These are phyloP conservation scores for Lactarius sanguifluus DNA, from an alignment of 768 basidiomycete genomes.

Conservation along the genomic window DNA sequence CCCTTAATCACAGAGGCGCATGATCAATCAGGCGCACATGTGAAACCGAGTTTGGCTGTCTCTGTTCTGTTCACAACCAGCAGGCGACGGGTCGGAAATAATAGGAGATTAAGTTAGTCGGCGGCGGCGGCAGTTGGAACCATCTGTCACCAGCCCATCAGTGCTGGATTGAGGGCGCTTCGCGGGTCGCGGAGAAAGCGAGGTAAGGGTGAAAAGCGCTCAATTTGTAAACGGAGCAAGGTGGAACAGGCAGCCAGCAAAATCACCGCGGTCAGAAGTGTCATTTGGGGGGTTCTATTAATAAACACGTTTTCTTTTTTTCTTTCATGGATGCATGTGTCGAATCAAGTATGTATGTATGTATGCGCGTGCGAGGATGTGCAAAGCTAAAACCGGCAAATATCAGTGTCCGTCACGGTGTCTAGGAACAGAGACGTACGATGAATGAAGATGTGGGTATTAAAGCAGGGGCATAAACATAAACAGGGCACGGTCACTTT, in stretches of 20 bases:
- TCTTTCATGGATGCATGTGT: conserved; percentile 23
- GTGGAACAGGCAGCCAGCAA: conserved; percentile 5
- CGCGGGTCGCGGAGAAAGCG: conserved; percentile 10
- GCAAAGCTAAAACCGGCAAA: conserved; percentile 12
- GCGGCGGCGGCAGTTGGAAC: neutral
- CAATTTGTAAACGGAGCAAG: conserved; percentile 9
- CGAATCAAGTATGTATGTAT: conserved; percentile 21
- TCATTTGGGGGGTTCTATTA: conserved; percentile 25
- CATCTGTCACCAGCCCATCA: conserved; percentile 5
- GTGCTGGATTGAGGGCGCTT: conserved; percentile 6
- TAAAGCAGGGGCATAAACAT: conserved; percentile 16
- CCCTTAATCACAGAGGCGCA: conserved; percentile 22
- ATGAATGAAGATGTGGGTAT: conserved; percentile 19
- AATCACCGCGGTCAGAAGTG: conserved; percentile 15
- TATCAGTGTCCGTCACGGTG: conserved; percentile 8
- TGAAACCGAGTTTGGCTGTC: conserved; percentile 17
- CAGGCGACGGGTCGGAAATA: conserved; percentile 20
- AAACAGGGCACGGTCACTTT: conserved; percentile 9
- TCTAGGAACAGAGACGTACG: conserved; percentile 14
- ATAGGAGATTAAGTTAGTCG: neutral
- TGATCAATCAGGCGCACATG: conserved; percentile 25
- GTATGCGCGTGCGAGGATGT: conserved; percentile 20
- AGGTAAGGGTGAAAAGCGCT: conserved; percentile 10
- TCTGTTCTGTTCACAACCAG: conserved; percentile 16
- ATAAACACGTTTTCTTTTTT: conserved; percentile 23